phyloP scores from a whole-genome alignment of 2,329 filamentous ascomycete species.

The Lojkania enalia region DNA sequence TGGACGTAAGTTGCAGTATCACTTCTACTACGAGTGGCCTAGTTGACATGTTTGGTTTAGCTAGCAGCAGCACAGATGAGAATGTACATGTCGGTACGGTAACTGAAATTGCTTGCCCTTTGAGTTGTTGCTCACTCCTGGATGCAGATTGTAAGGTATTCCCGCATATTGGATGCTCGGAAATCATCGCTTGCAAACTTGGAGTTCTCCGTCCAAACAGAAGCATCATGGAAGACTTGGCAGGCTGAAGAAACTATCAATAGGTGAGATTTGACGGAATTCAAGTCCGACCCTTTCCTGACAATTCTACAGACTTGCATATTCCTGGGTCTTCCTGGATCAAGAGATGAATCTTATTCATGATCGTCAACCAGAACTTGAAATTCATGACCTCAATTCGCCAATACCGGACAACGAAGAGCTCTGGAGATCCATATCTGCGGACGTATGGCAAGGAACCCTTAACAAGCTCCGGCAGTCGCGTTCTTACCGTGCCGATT shows the following conservation, averaged over 20 bases:
- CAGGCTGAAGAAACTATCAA: constrained; percentile 54
- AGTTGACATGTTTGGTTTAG: constrained; percentile 1
- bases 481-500: constrained; percentile 40
- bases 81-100: constrained; percentile 7
- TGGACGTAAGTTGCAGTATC: constrained; percentile 51
- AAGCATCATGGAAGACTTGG: constrained; percentile 57
- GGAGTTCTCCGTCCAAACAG: not conserved
- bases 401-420: constrained; percentile 63
- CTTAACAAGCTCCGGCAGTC: not conserved
- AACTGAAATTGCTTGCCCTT: too few relatives aligned
- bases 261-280: too few relatives aligned
- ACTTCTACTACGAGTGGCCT: too few relatives aligned
- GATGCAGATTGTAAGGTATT: constrained; percentile 8
- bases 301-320: constrained; percentile 63
- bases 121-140: not conserved
- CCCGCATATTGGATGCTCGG: constrained; percentile 5
- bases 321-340: constrained; percentile 72
- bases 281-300: constrained; percentile 34
- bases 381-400: constrained; percentile 63
- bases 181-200: constrained; percentile 1
- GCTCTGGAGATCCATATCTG: constrained; percentile 62
- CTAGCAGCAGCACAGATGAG: constrained; percentile 8
- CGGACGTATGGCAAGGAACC: constrained; percentile 55
- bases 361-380: constrained; percentile 52
- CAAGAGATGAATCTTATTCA: constrained; percentile 55